These are phyloP conservation scores for Rhynchosporium agropyri DNA, from an alignment of 2,329 filamentous ascomycete genomes.

Conservation along the genomic window DNA sequence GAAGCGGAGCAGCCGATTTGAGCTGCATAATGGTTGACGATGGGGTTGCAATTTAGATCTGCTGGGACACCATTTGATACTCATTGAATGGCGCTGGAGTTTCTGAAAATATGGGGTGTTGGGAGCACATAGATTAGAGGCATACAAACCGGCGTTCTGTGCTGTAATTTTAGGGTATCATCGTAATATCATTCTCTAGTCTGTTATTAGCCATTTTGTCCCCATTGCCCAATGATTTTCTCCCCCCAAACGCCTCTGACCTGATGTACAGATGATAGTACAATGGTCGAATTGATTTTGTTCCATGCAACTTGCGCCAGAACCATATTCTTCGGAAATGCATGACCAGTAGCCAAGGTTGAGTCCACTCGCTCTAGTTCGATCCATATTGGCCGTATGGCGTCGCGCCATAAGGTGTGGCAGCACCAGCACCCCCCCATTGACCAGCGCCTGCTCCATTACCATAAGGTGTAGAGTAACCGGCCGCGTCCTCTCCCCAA, in stretches of 20 bases:
- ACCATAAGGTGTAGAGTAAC: constrained; percentile 71
- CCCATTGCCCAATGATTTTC: constrained; percentile 15
- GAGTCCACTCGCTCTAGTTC: constrained; percentile 25
- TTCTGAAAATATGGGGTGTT: constrained; percentile 21
- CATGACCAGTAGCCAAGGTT: not conserved
- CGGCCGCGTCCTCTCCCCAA: constrained; percentile 56
- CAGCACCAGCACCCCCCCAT: constrained; percentile 60
- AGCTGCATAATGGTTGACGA: constrained; percentile 15
- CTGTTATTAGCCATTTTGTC: constrained; percentile 22
- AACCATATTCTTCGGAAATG: constrained; percentile 9
- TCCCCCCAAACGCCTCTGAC: constrained; percentile 29
- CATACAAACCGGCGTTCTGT: constrained; percentile 29
- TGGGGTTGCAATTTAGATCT: constrained; percentile 4
- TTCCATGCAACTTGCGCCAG: not conserved
- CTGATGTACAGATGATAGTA: constrained; percentile 31
- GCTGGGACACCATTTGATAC: constrained; percentile 12
- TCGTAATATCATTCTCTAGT: constrained; percentile 30
- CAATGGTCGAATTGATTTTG: constrained; percentile 16
- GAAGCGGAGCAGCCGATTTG: constrained; percentile 26
- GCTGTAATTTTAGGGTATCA: constrained; percentile 33
- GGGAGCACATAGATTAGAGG: constrained; percentile 30
- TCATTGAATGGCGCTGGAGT: constrained; percentile 11
- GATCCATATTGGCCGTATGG: constrained; percentile 56
- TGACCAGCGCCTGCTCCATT: constrained; percentile 59
- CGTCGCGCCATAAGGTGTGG: constrained; percentile 62